Base-by-base conservation (phyloP, 1,139 yeast species). In the Eremothecium gossypii region DNA sequence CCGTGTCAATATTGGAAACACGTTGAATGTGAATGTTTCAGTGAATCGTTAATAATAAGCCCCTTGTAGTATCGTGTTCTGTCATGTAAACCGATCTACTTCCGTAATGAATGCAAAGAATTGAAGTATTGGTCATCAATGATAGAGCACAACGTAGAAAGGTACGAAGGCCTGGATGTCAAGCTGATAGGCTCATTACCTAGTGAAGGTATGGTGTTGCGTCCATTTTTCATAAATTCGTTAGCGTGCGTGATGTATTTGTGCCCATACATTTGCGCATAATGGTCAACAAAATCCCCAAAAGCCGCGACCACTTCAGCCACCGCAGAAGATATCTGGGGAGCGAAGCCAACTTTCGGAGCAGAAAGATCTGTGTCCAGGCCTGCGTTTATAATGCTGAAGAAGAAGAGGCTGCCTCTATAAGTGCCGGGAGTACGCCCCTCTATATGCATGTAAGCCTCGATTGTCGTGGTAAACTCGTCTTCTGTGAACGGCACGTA, bases 401-500 rank as follows among this genome's bases (percentile, higher is more conserved):
- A 54, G 40, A 45, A 49, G 35, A 48, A 53, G 13, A 54, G 33
- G 14, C 41, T 41, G 23, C 33, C 30, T 26, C 34, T 33, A 20
- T 30, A 37, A 10, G 9, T 5, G 12, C n/a, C 12, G 29, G 27
- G 29, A 10, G n/a, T 10, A 28, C 26, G 23, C 20, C 40, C 43
- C 8, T 42, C 41, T n/a, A 27, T 28, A 12, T 29, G 31, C 11
- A n/a, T 29, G 14, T 32, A 5, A 32, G 17, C 7, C 14, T n/a
- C 14, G 5, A 32, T 11, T 9, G 20, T 34, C 5, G 6, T n/a
- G 14, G 20, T 10, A 40, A 79, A 63, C 58, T 81, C 87, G 2
- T 62, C 62, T 10, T 54, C 48, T 1, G 74, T 66, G 14, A 80
- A 69, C 7, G 77, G 78, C 49, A 78, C 74, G 55, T 77, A 80